Evolutionary conservation across 352 stramenopile species (phyloP), one percentile per base, ranked within the genome.

Genomic region (Phytopythium aichiense): DNA sequence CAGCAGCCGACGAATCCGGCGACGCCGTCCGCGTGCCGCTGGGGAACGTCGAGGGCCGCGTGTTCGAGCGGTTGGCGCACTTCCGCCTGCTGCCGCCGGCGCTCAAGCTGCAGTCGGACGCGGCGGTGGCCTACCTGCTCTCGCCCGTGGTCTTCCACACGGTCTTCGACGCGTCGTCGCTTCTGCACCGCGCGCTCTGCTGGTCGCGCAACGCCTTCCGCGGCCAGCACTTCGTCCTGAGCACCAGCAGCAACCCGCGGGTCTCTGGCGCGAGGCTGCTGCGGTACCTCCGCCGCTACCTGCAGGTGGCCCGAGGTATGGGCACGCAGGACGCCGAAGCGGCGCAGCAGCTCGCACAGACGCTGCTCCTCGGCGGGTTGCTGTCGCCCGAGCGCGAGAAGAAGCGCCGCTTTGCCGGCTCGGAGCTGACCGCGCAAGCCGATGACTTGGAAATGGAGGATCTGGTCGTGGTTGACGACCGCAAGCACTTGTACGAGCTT

Each of bases 201-300:
- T 56, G 50, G 50, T 13, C 30, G 4, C 30, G 50, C 18, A 43
- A 43, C 50, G 31, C 22, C n/a, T 48, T 13, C 9, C 22, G 9
- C 30, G 33, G 18, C 12, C 15, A 33, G 35, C 16, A 45, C 37
- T n/a, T 7, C 7, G 11, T 3, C 53, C 33, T 8, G 16, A 55
- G 49, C 50, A 43, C 50, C 16, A 56, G 28, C 28, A 31, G n/a
- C 30, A 56, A 43, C 28, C 63, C 68, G 13, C 18, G 74, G 4
- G 74, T 81, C 20, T 69, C 67, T 58, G 78, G 81, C 23, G 58
- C 70, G 8, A 64, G 71, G 33, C 69, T 90, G 25, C 20, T 88
- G 1, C 59, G 68, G 25, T 54, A 52, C 3, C 72, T 80, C 20
- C 28, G 65, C 15, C 53, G 60, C 28, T 71, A 75, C 31, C 61